Evolutionary conservation across 2,329 filamentous ascomycete species (phyloP), one percentile per base, ranked within the genome.

Genomic region (Fusarium musae): DNA sequence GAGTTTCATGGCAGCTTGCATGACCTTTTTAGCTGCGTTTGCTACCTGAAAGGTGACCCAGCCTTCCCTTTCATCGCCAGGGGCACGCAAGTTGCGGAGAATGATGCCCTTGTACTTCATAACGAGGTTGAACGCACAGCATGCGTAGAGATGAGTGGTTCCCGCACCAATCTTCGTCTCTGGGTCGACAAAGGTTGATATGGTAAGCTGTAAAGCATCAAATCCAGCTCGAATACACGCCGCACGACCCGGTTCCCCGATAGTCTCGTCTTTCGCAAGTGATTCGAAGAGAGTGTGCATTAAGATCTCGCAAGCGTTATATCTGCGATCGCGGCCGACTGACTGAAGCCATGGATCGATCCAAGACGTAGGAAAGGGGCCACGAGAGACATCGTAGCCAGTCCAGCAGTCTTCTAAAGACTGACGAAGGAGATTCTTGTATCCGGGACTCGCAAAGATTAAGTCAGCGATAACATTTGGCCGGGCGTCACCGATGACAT

Each of bases 401-500:
- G 73, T 78, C 82, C 82, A 83, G 66, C 79, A 82, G 44, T 82
- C 76, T 28, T 88, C 85, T 47, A 91, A 84, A 19, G 91, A 91
- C 70, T 91, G 89, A 13, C 84, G 82, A 17, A 95, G 86, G 11
- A 93, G 80, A n/a, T 83, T 83, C 39, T 87, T 87, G 75, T 93
- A 90, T 7, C 89, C 86, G 12, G 91, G 91, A 70, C 93, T 95
- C 66, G 88, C 89, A 76, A 96, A 93, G 47, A 97, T 89, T 72
- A 95, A 89, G 79, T 98, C 95, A n/a, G 94, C 90, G 53, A 98
- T 90, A 39, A 92, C 90, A 46, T 91, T 91, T 6, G 94, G 92
- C 2, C 93, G 92, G 57, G 96, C 93, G 36, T 94, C 90, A 57
- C 93, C 92, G 83, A 97, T 92, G 4, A 94, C 92, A 76, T 94